phyloP scores from a whole-genome alignment of 2,329 filamentous ascomycete genomes.

The Falciphora oryzae region DNA sequence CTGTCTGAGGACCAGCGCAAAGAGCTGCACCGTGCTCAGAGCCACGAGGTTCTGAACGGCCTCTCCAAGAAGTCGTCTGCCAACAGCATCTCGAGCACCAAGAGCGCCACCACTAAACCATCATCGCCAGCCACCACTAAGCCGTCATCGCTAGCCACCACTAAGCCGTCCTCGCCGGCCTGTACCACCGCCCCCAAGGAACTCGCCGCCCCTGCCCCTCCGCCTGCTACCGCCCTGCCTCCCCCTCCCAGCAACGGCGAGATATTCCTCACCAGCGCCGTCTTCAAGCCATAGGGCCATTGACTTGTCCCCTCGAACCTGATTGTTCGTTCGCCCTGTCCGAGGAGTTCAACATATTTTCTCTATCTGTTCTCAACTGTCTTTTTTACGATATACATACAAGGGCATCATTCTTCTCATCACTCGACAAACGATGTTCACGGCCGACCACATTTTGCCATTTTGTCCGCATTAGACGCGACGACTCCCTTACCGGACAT shows the following conservation, averaged over 20 bases:
- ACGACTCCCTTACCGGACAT: constrained; percentile 2
- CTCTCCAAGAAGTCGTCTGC: constrained; percentile 25
- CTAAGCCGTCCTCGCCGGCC: constrained; percentile 10
- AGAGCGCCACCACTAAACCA: constrained; percentile 10
- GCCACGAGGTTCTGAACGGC: constrained; percentile 44
- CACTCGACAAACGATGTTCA: constrained; percentile 12
- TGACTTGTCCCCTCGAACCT: not conserved
- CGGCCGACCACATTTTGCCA: constrained; percentile 13
- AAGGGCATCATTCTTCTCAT: constrained; percentile 5
- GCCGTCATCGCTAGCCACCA: constrained; percentile 9
- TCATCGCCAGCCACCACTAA: constrained; percentile 9
- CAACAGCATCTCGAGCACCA: constrained; percentile 17
- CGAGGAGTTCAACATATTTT: not conserved
- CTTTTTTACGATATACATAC: constrained; percentile 11
- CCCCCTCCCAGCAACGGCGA: constrained; percentile 21
- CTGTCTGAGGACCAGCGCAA: constrained; percentile 31
- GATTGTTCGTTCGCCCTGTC: constrained; percentile 4
- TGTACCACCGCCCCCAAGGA: not conserved
- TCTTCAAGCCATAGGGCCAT: constrained; percentile 35
- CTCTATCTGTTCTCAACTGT: not conserved
- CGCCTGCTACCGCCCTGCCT: not conserved
- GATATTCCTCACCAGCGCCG: constrained; percentile 43
- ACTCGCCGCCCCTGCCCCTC: not conserved
- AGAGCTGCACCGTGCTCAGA: constrained; percentile 41
- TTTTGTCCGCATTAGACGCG: constrained; percentile 1